Conservation (phyloP, 2,329 filamentous ascomycete species). For the Cytospora chrysosperma region DNA sequence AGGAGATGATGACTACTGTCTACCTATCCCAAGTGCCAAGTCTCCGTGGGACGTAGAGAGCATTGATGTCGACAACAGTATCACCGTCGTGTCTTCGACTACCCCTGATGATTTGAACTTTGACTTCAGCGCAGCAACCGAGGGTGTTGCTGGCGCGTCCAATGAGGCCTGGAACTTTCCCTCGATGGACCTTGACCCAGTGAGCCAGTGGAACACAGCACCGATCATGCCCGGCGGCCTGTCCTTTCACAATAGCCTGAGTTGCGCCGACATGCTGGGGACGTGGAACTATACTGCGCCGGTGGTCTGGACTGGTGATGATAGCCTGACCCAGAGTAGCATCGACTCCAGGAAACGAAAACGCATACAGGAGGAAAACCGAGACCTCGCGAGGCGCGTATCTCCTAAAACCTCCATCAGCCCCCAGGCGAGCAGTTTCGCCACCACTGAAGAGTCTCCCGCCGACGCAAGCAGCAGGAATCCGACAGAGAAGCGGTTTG, state of each 20-base stretch:
- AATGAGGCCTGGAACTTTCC: constrained; percentile 17
- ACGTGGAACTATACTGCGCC: constrained; percentile 23
- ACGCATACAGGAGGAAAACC: constrained; percentile 8
- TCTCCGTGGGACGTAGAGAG: constrained; percentile 14
- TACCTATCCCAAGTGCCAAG: not conserved
- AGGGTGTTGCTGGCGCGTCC: constrained; percentile 8
- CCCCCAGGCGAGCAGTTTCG: constrained; percentile 10
- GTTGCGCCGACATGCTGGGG: constrained; percentile 18
- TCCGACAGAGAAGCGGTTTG: constrained; percentile 21
- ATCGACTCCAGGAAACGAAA: constrained; percentile 14
- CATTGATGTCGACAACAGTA: constrained; percentile 9
- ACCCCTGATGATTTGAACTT: constrained; percentile 16
- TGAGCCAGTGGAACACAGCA: constrained; percentile 23
- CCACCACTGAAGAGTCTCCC: constrained; percentile 13
- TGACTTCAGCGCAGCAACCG: constrained; percentile 5
- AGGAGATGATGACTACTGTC: constrained; percentile 22
- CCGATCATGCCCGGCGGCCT: constrained; percentile 8
- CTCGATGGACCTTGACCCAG: constrained; percentile 7
- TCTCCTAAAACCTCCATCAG: constrained; percentile 20
- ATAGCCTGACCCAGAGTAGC: not conserved
- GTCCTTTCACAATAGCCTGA: constrained; percentile 11
- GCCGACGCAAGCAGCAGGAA: constrained; percentile 6
- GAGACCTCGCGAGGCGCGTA: constrained; percentile 12
- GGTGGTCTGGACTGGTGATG: constrained; percentile 13
- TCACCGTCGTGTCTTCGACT: constrained; percentile 5